These are phyloP conservation scores for Imleria badia DNA, from an alignment of 768 basidiomycete species.

Conservation along the genomic window DNA sequence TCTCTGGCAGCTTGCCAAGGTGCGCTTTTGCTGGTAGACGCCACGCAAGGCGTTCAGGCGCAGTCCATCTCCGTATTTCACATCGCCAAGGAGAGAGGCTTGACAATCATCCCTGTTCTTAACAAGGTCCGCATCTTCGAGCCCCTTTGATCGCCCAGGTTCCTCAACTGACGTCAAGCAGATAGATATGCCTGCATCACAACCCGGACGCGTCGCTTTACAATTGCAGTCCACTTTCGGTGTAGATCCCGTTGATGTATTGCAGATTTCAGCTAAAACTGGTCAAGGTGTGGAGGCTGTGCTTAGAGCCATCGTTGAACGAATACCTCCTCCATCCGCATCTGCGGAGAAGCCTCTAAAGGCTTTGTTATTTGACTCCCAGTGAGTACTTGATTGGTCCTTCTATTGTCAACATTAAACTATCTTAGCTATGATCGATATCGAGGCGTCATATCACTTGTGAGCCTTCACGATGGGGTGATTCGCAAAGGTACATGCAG, in stretches of 20 bases:
- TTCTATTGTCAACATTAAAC: constrained; percentile 2
- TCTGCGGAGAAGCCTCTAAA: constrained; percentile 56
- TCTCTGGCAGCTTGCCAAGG: constrained; percentile 94
- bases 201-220: constrained; percentile 73
- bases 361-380: constrained; percentile 91
- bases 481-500: constrained; percentile 68
- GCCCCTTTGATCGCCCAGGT: background rate
- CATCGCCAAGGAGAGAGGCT: constrained; percentile 74
- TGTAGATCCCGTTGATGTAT: constrained; percentile 67
- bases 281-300: constrained; percentile 80
- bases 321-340: constrained; percentile 79
- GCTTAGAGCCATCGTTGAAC: constrained; percentile 75
- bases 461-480: constrained; percentile 77
- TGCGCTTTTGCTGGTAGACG: constrained; percentile 83
- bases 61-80: constrained; percentile 96
- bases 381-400: constrained; percentile 47
- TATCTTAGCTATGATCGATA: constrained; percentile 83
- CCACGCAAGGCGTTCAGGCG: constrained; percentile 97
- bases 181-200: constrained; percentile 92
- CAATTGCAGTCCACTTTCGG: constrained; percentile 86
- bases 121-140: constrained; percentile 66
- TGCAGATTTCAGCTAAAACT: constrained; percentile 90
- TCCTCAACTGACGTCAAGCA: constrained; percentile 29
- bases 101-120: constrained; percentile 85
- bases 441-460: constrained; percentile 91